phyloP scores from a whole-genome alignment of 1,139 yeast species.

The Yamadazyma atlantica region DNA sequence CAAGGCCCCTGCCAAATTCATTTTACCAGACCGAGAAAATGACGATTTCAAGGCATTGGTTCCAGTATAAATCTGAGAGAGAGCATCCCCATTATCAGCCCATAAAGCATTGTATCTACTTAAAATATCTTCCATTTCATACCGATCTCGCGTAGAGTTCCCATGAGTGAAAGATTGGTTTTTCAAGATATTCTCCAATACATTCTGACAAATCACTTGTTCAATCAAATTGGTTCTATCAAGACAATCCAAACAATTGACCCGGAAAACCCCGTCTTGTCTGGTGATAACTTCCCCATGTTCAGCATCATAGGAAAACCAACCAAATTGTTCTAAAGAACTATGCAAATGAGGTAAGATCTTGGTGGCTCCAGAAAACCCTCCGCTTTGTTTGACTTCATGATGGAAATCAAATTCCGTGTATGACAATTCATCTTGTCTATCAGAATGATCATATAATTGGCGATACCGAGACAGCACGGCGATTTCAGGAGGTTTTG shows the following conservation, averaged over 20 bases:
- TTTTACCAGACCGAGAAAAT: slow-evolving; percentile 89
- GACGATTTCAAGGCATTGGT: slow-evolving; percentile 95
- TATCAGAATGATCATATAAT: slow-evolving; percentile 46
- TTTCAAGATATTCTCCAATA: slow-evolving; percentile 64
- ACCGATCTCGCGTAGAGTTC: slow-evolving; percentile 22
- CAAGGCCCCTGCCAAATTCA: slow-evolving; percentile 94
- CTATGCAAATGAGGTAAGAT: slow-evolving; percentile 64
- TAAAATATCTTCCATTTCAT: slow-evolving; percentile 48
- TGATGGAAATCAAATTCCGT: slow-evolving; percentile 94
- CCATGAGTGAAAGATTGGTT: slow-evolving; percentile 34
- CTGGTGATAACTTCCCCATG: slow-evolving; percentile 55
- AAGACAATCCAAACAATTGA: slow-evolving; percentile 91
- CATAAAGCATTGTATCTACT: slow-evolving; percentile 76
- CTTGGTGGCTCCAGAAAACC: slow-evolving; percentile 79
- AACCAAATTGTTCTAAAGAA: slow-evolving; percentile 76
- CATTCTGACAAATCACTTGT: slow-evolving; percentile 66
- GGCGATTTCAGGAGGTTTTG: slow-evolving; percentile 74
- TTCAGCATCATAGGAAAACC: slow-evolving; percentile 63
- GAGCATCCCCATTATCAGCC: slow-evolving; percentile 99
- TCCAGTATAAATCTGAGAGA: slow-evolving; percentile 95
- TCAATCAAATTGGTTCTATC: slow-evolving; percentile 94
- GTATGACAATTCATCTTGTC: slow-evolving; percentile 51
- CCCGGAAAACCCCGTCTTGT: slow-evolving; percentile 87
- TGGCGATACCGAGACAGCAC: slow-evolving; percentile 66
- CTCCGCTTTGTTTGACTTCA: slow-evolving; percentile 80